Base-by-base conservation (phyloP, 2,329 filamentous ascomycete genomes). In the Zalaria sp. region DNA sequence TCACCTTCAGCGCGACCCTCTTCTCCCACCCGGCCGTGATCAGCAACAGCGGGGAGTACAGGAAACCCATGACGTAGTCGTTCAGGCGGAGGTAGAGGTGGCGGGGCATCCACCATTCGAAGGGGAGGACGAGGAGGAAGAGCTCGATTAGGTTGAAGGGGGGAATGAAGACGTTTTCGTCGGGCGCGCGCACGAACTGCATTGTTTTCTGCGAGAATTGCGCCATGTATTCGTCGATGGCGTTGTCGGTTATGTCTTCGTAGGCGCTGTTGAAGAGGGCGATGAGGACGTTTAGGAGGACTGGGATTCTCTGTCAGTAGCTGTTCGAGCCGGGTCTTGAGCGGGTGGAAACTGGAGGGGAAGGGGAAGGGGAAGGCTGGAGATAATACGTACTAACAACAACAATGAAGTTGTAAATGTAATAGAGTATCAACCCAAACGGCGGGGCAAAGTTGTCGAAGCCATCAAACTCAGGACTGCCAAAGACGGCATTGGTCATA, bases 121-220 rank as follows among this genome's bases (percentile, higher is more conserved):
- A 80, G 0, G 84, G 84, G 0, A 93, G 56, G 34, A 83, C 74
- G 3, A 95, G 73, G 46, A 75, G 67, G 46, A 94, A 69, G 11
- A 96, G 79, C 59, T 98, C 91, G 46, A 98, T 74, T 2, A 98
- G 71, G 59, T 98, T 98, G 63, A 98, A 83, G 0, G 91, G 91
- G 0, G 91, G 80, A 54, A 98, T 94, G 63, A 91, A 98, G 42
- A 98, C 91, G 52, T 98, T 98, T 61, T 98, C 91, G 53, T 98
- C 91, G 0, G 91, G 91, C 0, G 91, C 91, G 38, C 91, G 84
- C 11, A 96, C 85, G 54, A 95, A 98, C 54, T 93, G 87, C 73
- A 96, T 85, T 0, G 91, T 95, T 63, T 94, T 94, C 51, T 93
- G 83, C 0, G 85, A 75, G 62, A 94, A 95, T 3, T 96, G 74